Conservation (phyloP, 1,284 basidiomycete genomes). For the Psilocybe mexicana region DNA sequence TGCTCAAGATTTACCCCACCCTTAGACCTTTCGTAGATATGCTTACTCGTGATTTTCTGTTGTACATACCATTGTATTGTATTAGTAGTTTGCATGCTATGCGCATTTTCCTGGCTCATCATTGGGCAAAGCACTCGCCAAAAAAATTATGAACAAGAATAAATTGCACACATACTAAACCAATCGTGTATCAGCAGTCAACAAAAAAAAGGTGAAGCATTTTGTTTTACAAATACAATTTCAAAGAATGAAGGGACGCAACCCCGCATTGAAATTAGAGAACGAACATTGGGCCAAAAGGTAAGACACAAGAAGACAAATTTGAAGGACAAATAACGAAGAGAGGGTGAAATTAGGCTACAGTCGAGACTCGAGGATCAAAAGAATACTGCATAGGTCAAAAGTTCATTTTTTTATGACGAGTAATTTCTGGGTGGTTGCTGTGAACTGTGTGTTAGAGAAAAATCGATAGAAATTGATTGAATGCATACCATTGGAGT, state of each 20-base stretch:
- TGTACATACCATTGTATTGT: too few relatives aligned
- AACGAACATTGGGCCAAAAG: neutral
- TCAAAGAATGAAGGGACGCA: neutral
- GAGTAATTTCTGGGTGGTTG: neutral
- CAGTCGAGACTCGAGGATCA: neutral
- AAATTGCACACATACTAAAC: too few relatives aligned
- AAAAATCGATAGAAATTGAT: neutral
- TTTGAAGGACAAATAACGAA: neutral
- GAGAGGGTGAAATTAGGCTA: neutral
- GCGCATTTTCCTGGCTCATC: neutral
- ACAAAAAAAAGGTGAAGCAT: neutral
- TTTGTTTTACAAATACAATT: neutral
- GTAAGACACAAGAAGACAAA: neutral
- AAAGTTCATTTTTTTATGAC: neutral
- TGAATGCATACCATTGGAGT: constrained; percentile 28
- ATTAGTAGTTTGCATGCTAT: too few relatives aligned
- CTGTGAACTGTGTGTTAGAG: neutral
- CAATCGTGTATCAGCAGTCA: too few relatives aligned
- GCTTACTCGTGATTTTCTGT: neutral
- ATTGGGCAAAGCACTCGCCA: too few relatives aligned
- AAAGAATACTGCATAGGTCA: neutral
- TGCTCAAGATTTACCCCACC: too few relatives aligned
- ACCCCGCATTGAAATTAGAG: neutral
- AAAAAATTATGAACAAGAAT: too few relatives aligned
- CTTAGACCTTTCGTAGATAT: neutral